phyloP scores from a whole-genome alignment of 2,329 filamentous ascomycete genomes.

The Periconia sp. region DNA sequence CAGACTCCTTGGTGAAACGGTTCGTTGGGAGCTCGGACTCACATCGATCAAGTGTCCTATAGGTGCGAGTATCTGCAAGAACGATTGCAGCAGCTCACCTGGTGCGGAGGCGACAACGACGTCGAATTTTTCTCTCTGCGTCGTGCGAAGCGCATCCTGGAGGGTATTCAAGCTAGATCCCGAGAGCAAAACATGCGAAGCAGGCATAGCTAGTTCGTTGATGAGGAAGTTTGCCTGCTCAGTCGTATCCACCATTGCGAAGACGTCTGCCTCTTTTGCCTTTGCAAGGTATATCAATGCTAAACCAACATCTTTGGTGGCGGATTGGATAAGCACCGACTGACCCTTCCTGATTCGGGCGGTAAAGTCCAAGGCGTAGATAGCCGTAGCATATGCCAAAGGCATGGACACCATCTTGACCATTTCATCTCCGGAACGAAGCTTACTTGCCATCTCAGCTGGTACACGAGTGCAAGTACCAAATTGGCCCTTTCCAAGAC shows the following conservation, averaged over 20 bases:
- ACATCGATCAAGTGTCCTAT: slow-evolving; percentile 39
- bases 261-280: slow-evolving; percentile 24
- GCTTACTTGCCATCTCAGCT: slow-evolving; percentile 3
- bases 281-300: slow-evolving; percentile 21
- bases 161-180: too few relatives aligned
- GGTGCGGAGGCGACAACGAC: slow-evolving; percentile 26
- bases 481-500: slow-evolving; percentile 24
- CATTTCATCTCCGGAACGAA: slow-evolving; percentile 10
- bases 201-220: too few relatives aligned
- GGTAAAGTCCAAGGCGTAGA: slow-evolving; percentile 22
- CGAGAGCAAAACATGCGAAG: too few relatives aligned
- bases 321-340: slow-evolving; percentile 18
- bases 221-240: too few relatives aligned
- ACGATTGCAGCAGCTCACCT: slow-evolving; percentile 20
- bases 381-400: slow-evolving; percentile 19
- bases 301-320: slow-evolving; percentile 19
- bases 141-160: too few relatives aligned
- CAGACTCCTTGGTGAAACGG: too few relatives aligned
- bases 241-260: too few relatives aligned
- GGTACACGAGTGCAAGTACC: slow-evolving; percentile 14
- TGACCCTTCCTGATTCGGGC: slow-evolving; percentile 14
- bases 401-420: slow-evolving; percentile 23
- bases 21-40: slow-evolving; percentile 10
- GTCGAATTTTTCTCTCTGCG: slow-evolving; percentile 28
- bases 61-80: slow-evolving; percentile 22